Conservation (phyloP, 352 stramenopile genomes). For the Thalassiosira mediterranea region DNA sequence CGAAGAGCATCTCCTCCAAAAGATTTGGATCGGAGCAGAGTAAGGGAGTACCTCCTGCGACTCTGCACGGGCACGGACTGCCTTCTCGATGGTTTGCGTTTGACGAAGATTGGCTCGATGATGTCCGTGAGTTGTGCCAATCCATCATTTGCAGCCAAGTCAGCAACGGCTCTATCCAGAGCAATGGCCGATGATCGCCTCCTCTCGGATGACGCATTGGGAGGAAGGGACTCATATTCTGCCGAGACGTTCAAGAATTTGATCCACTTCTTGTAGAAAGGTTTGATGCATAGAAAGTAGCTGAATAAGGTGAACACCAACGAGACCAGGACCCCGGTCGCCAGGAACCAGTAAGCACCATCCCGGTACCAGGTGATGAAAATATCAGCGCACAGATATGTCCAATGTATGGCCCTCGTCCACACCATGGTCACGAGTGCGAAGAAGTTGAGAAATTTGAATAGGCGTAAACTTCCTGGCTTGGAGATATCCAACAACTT, state of each 20-base stretch:
- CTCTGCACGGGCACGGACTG: constrained; percentile 8
- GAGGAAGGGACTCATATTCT: constrained; percentile 33
- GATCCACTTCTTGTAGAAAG: constrained; percentile 41
- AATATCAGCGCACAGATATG: constrained; percentile 27
- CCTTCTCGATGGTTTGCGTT: neutral
- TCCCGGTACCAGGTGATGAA: constrained; percentile 41
- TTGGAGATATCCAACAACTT: constrained; percentile 47
- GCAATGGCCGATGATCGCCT: constrained; percentile 27
- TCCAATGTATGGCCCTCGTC: constrained; percentile 44
- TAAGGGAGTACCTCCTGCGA: constrained; percentile 1
- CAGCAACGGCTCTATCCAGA: constrained; percentile 15
- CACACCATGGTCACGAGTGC: constrained; percentile 27
- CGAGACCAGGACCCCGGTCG: constrained; percentile 19
- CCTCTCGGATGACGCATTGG: constrained; percentile 24
- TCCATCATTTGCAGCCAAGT: constrained; percentile 8
- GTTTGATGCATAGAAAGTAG: constrained; percentile 27
- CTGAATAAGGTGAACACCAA: constrained; percentile 33
- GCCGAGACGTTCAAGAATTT: constrained; percentile 47
- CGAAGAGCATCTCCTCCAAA: neutral
- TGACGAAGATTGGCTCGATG: neutral
- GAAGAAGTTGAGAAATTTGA: constrained; percentile 45
- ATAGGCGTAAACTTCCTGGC: constrained; percentile 28
- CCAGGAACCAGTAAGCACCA: constrained; percentile 35
- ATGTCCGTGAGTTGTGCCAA: neutral
- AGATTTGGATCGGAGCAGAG: neutral